Evolutionary conservation across 345 rosid species (phyloP).

Genomic region (Lepidium aucheri): DNA sequence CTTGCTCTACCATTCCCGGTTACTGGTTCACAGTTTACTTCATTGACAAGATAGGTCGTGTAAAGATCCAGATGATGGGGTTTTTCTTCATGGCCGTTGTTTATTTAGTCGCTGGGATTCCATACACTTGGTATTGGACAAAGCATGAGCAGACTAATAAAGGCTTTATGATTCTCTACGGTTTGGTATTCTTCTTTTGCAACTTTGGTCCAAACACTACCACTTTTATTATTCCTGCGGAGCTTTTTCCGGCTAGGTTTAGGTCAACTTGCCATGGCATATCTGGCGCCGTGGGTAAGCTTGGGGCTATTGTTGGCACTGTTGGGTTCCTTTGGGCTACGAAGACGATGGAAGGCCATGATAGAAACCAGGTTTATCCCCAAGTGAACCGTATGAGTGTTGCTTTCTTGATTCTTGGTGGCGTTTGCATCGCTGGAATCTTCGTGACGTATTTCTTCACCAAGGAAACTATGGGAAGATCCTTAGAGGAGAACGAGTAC

Average conservation of each 20-base stretch:
- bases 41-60: slow-evolving; percentile 62
- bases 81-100: slow-evolving; percentile 53
- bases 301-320: slow-evolving; percentile 69
- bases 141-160: background rate
- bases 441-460: slow-evolving; percentile 40
- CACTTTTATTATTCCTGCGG: slow-evolving; percentile 71
- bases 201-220: slow-evolving; percentile 83
- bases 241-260: slow-evolving; percentile 73
- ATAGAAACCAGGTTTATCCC: background rate
- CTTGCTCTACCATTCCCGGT: slow-evolving; percentile 57
- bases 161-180: slow-evolving; percentile 46
- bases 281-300: slow-evolving; percentile 63
- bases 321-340: slow-evolving; percentile 52
- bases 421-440: slow-evolving; percentile 45
- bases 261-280: slow-evolving; percentile 79
- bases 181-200: slow-evolving; percentile 57
- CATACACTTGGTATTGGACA: slow-evolving; percentile 35
- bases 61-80: slow-evolving; percentile 53
- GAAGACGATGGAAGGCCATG: background rate
- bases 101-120: slow-evolving; percentile 39
- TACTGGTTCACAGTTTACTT: slow-evolving; percentile 57
- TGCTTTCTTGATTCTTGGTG: slow-evolving; percentile 38
- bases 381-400: slow-evolving; percentile 24
- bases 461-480: slow-evolving; percentile 57
- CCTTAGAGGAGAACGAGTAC: slow-evolving; percentile 59